Evolutionary conservation across 1,139 yeast genomes (phyloP), one percentile per base, ranked within the genome.

Genomic region (Debaryomyces subglobosus): DNA sequence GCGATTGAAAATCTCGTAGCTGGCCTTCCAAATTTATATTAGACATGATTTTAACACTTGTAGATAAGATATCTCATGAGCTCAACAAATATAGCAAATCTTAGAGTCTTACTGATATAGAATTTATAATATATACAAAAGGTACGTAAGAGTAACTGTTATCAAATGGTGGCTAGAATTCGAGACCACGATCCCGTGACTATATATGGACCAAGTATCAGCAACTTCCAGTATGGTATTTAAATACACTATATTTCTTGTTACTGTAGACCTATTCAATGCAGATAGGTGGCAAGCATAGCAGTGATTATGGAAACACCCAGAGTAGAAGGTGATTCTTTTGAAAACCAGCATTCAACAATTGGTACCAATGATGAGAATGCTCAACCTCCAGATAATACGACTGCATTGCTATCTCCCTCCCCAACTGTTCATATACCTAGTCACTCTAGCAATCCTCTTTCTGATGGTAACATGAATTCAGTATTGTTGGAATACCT

Each of bases 1-100:
- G 72, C 13, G 58, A 49, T 36, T 63, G 62, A 50, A 72, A 74
- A 48, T 62, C 69, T 45, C 61, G 64, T 47, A 70, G 58, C 39
- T 60, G 61, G 10, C 53, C 48, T 39, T 66, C 64, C 25, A 64
- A 43, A 43, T 58, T 52, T 29, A 53, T 45, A 27, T 49, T 25
- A 10, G 46, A 43, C 46, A 43, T 43, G n/a, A 2, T 13, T 18
- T 20, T 13, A 21, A 40, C 5, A 12, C 6, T 4, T 5, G 24
- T 10, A 15, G 2, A 23, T 39, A 12, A 12, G 33, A 16, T n/a
- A 27, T n/a, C 10, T 6, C 20, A n/a, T 25, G 16, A 9, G n/a
- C 9, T 25, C 4, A 27, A 9, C 4, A n/a, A 3, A 20, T 15
- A 13, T 6, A 4, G 20, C 20, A 9, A 32, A 8, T 13, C 2